Conservation (phyloP, 768 basidiomycete species). For the Grammothele lineata region DNA sequence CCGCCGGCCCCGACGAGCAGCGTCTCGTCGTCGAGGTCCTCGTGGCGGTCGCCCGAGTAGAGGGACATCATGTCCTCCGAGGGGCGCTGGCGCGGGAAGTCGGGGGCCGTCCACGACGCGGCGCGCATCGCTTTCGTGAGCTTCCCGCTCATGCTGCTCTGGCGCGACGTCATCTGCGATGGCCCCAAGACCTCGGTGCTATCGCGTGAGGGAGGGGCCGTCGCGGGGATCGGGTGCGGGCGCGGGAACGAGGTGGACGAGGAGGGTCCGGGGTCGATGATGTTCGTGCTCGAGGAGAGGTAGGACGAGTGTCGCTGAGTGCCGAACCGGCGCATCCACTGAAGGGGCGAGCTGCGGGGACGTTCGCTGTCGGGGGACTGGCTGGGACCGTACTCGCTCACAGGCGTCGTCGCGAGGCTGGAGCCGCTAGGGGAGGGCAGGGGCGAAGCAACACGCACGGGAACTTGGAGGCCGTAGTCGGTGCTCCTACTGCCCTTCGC, state of each 20-base stretch:
- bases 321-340: slow-evolving; percentile 11
- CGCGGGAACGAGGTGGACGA: not conserved
- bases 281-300: not conserved
- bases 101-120: slow-evolving; percentile 59
- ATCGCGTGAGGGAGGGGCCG: slow-evolving; percentile 21
- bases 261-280: not conserved
- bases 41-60: slow-evolving; percentile 37
- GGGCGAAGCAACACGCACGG: slow-evolving; percentile 18
- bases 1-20: slow-evolving; percentile 51
- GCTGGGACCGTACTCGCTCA: slow-evolving; percentile 8
- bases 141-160: slow-evolving; percentile 24
- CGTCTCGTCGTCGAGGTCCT: slow-evolving; percentile 47
- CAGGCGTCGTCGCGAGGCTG: slow-evolving; percentile 18
- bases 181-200: slow-evolving; percentile 51
- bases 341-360: slow-evolving; percentile 18
- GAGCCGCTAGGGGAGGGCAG: slow-evolving; percentile 26
- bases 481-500: slow-evolving; percentile 10
- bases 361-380: slow-evolving; percentile 20
- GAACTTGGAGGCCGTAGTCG: slow-evolving; percentile 19
- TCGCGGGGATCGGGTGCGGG: slow-evolving; percentile 4
- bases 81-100: slow-evolving; percentile 29
- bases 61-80: slow-evolving; percentile 41
- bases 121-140: slow-evolving; percentile 51
- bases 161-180: slow-evolving; percentile 24
- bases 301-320: slow-evolving; percentile 5